A percentile compares a stretch with the other conserved stretches of the same genome.
Conservation (phyloP, 1,284 basidiomycete species). For the Cryptococcus sp. region DNA sequence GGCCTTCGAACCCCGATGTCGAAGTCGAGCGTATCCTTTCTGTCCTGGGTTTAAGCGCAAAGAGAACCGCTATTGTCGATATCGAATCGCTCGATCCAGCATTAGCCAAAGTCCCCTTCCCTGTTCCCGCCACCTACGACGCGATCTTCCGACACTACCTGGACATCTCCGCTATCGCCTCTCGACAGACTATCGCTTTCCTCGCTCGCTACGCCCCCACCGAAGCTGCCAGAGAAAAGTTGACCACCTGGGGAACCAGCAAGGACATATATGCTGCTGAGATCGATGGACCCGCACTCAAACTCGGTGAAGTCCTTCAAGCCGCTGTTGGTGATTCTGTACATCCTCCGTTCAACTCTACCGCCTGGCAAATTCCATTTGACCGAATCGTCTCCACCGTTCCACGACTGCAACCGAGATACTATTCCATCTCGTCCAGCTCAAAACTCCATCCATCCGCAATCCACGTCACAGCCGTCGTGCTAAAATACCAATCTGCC, state of each 20-base stretch:
- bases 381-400: slow-evolving; percentile 93
- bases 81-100: slow-evolving; percentile 96
- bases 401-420: slow-evolving; percentile 91
- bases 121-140: slow-evolving; percentile 90
- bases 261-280: slow-evolving; percentile 80
- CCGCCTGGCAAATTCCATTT: slow-evolving; percentile 87
- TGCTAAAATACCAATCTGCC: slow-evolving; percentile 81
- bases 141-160: slow-evolving; percentile 96
- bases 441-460: slow-evolving; percentile 85
- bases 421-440: slow-evolving; percentile 97
- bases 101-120: slow-evolving; percentile 98
- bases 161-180: slow-evolving; percentile 88
- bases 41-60: slow-evolving; percentile 74
- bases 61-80: slow-evolving; percentile 77
- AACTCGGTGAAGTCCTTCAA: slow-evolving; percentile 88
- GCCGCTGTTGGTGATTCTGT: slow-evolving; percentile 76
- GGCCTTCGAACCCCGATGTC: slow-evolving; percentile 90
- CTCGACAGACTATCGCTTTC: slow-evolving; percentile 86
- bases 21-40: slow-evolving; percentile 88
- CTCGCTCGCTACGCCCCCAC: slow-evolving; percentile 87
- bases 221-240: slow-evolving; percentile 69
- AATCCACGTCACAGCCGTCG: slow-evolving; percentile 93
- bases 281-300: slow-evolving; percentile 79
- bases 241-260: slow-evolving; percentile 78
- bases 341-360: slow-evolving; percentile 64